Evolutionary conservation across 495 filamentous ascomycete species (phyloP).

Genomic region (Trichoderma orchidacearum): DNA sequence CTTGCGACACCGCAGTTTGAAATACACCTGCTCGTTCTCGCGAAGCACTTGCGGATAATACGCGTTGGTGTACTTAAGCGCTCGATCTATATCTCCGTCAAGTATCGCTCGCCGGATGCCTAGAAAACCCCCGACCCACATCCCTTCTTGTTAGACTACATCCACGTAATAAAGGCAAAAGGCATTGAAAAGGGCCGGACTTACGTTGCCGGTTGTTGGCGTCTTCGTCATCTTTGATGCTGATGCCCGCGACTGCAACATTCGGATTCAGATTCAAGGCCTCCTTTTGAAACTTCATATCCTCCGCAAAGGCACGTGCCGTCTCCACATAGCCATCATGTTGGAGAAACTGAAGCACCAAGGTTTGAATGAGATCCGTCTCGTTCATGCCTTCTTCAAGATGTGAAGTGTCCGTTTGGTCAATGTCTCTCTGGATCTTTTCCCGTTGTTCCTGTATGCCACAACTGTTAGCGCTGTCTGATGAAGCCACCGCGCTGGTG

Average conservation of each 20-base stretch:
- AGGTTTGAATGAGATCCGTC: conserved; percentile 62
- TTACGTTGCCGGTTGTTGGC: conserved; percentile 78
- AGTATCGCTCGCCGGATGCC: conserved; percentile 81
- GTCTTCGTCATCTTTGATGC: conserved; percentile 61
- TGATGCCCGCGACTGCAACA: conserved; percentile 44
- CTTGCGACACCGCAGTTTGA: conserved; percentile 78
- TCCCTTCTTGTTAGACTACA: conserved; percentile 9
- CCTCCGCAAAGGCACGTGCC: conserved; percentile 73
- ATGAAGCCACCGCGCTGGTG: neutral
- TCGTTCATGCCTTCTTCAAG: conserved; percentile 60
- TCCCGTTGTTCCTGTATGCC: conserved; percentile 43
- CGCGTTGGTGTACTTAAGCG: conserved; percentile 62
- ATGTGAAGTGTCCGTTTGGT: conserved; percentile 26
- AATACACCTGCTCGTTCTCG: conserved; percentile 80
- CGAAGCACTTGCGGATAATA: conserved; percentile 73
- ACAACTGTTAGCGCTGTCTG: neutral
- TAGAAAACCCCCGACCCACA: too few species aligned
- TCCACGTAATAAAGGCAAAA: neutral
- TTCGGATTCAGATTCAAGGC: conserved; percentile 44
- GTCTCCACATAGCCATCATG: conserved; percentile 98
- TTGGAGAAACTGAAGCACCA: conserved; percentile 72
- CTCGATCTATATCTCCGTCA: conserved; percentile 85
- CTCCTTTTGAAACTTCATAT: conserved; percentile 59
- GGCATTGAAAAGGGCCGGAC: conserved; percentile 8
- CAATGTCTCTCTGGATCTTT: conserved; percentile 31